Evolutionary conservation across 305 asterid genomes (phyloP), one percentile per base, ranked within the genome.

Genomic region (Fraxinus sp.): DNA sequence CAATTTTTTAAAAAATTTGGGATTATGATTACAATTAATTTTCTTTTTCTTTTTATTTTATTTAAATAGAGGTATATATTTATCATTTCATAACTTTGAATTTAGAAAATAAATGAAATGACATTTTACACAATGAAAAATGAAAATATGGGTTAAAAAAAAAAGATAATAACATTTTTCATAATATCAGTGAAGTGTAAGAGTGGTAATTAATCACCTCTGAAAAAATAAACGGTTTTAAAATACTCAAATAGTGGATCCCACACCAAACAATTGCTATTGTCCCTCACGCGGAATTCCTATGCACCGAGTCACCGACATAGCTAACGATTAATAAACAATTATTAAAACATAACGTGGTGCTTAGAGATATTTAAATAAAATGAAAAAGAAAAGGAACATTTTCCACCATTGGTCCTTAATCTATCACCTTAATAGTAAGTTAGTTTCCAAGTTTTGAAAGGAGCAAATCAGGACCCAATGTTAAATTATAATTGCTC

Each of bases 231-330:
- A 4, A 35, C 1, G 39, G 39, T 35, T 36, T 36, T 6, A 36
- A 36, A 6, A 36, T 36, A 36, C 41, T 36, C 43, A 78, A 59
- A 70, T 33, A 37, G 79, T 10, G 22, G 73, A 35, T 24, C 82
- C 80, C 84, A 77, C 80, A 22, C 73, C 77, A 52, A n/a, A 70
- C 74, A 3, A 55, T 77, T 80, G 84, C 76, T 55, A 84, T 73
- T 78, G 85, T 78, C 75, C 30, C 35, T 18, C 8, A 6, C 20
- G 32, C 79, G 22, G 33, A 43, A 73, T 33, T 77, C 39, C 64
- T 26, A 37, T 62, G 78, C 20, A 49, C 18, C 59, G 18, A 3
- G 59, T 49, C 88, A 85, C 88, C 88, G 88, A 85, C 88, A 82
- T 55, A 72, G 26, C 10, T n/a, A 52, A 13, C 39, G 52, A 41